Evolutionary conservation across 139 green algal genomes (phyloP).

Genomic region (Ostreobium quekettii): DNA sequence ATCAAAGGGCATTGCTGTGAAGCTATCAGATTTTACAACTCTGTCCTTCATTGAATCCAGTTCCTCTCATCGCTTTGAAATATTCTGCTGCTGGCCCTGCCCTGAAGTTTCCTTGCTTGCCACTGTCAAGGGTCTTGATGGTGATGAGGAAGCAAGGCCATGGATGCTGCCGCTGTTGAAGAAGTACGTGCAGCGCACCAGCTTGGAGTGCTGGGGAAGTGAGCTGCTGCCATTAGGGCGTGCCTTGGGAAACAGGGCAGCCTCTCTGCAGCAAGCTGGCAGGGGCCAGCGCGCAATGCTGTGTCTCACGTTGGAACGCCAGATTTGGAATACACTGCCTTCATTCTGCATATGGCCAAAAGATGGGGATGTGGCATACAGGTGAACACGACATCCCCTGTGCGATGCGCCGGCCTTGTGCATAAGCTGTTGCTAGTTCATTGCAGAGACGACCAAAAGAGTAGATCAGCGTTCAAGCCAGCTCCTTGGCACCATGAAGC

Average conservation of each 20-base stretch:
- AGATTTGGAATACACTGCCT: conserved; percentile 80
- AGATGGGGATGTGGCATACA: conserved; percentile 42
- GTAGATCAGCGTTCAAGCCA: too few species aligned
- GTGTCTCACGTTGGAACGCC: conserved; percentile 38
- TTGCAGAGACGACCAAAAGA: too few species aligned
- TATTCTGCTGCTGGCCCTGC: too few species aligned
- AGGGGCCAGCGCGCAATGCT: not conserved
- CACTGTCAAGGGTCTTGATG: conserved; percentile 23
- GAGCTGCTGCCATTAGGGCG: conserved; percentile 25
- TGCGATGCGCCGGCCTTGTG: too few species aligned
- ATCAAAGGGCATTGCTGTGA: too few species aligned
- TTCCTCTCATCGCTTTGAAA: too few species aligned
- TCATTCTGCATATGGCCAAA: conserved; percentile 66
- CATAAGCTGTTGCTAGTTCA: too few species aligned
- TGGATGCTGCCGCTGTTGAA: conserved; percentile 88
- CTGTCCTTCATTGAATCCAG: too few species aligned
- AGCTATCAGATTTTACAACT: too few species aligned
- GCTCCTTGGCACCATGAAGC: too few species aligned
- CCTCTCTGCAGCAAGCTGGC: not conserved
- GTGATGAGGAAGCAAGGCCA: conserved; percentile 48
- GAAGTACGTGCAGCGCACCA: conserved; percentile 40
- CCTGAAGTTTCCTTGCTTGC: too few species aligned
- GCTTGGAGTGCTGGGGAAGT: conserved; percentile 53
- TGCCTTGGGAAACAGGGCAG: not conserved
- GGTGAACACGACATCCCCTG: not conserved